These are phyloP conservation scores for Rhodotorula sp. DNA, from an alignment of 1,284 basidiomycete genomes.

Conservation along the genomic window DNA sequence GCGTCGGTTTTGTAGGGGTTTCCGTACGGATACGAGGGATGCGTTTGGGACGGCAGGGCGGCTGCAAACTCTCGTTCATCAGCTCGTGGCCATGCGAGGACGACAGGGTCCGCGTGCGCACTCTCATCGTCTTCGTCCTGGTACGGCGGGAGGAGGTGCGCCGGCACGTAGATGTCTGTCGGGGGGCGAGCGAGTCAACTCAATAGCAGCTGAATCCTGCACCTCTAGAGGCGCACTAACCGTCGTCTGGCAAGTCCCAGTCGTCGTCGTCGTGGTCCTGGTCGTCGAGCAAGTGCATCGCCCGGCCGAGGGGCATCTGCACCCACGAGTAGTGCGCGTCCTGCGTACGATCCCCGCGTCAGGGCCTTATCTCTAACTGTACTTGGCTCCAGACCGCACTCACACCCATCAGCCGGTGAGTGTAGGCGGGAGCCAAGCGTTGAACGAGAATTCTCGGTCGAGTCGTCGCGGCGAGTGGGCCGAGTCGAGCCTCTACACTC, in stretches of 20 bases:
- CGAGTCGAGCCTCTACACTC: background rate
- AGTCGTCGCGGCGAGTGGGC: background rate
- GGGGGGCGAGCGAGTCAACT: background rate
- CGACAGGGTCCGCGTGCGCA: conserved; percentile 16
- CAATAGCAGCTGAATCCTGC: no score
- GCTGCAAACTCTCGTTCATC: conserved; percentile 14
- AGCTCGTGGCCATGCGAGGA: no score
- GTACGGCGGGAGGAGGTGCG: conserved; percentile 41
- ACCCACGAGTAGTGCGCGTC: conserved; percentile 39
- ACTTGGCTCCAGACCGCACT: background rate
- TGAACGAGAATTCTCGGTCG: background rate
- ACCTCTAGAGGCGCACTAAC: background rate
- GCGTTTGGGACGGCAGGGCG: conserved; percentile 42
- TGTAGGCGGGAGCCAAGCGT: no score
- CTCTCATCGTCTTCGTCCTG: conserved; percentile 45
- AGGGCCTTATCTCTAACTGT: background rate
- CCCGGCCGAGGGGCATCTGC: conserved; percentile 3
- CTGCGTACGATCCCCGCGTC: conserved; percentile 4
- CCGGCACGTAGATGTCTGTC: conserved; percentile 42
- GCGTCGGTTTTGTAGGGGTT: conserved; percentile 41
- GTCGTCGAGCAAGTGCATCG: conserved; percentile 19
- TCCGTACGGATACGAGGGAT: conserved; percentile 45
- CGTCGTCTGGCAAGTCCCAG: conserved; percentile 37
- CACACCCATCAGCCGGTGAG: background rate
- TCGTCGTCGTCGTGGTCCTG: conserved; percentile 24